Evolutionary conservation across 1,284 basidiomycete species (phyloP), one percentile per base, ranked within the genome.

Genomic region (Tilletia indica): DNA sequence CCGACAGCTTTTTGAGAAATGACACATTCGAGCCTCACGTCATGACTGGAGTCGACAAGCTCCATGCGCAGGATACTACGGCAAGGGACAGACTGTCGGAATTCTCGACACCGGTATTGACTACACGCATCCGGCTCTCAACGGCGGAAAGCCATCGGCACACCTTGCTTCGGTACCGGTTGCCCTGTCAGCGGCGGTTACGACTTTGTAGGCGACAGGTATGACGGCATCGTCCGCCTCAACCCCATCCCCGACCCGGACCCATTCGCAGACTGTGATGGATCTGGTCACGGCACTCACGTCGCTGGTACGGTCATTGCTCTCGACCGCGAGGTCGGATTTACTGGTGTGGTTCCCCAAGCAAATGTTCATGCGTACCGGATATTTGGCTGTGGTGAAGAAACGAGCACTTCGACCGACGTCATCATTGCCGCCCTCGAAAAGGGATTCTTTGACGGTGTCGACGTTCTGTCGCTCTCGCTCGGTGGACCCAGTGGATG

Each of bases 271-370:
- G 77, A 83, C 58, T 87, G 84, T 69, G 81, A 78, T 45, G 76
- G 72, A 19, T 45, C 67, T 42, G 76, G 76, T 25, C 79, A 79
- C 72, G 78, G 90, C 16, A 89, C 90, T 1, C 88, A 90, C 79
- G 88, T 90, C 42, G 87, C 88, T 66, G 90, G 90, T 68, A 90
- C 90, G 76, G 88, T 91, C 68, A 89, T 87, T 19, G 89, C 89
- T 39, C 85, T 89, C 73, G 88, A 88, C 68, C 79, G 75, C 36
- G 49, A 61, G 1, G 70, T 76, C 56, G 75, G 75, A 68, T 78
- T 76, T 73, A 81, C 78, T 49, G 78, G 78, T 69, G 77, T 79
- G 54, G 76, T 75, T 16, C 73, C 76, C 1, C 70, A 74, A 36
- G 72, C 80, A 76, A 70, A 75, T 25, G 42, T 78, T 45, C 85